Conservation (phyloP, 2,329 filamentous ascomycete genomes). For the Arthrobotrys megalospora region DNA sequence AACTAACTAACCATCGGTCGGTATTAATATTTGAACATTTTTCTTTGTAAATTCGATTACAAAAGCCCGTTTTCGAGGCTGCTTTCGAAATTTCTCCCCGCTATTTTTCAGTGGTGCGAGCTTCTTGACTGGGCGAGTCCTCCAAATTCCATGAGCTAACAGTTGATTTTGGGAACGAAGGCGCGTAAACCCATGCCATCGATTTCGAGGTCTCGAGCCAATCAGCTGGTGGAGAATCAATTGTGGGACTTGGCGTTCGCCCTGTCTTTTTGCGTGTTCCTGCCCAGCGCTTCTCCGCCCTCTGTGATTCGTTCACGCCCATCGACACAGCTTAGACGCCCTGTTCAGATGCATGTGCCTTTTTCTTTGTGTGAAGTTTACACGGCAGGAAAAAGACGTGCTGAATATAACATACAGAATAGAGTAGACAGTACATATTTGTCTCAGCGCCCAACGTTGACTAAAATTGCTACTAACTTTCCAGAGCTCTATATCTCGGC, state of each 20-base stretch:
- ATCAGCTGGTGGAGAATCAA: constrained; percentile 3
- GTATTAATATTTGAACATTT: too few species aligned
- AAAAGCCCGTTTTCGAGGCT: too few species aligned
- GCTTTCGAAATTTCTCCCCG: too few species aligned
- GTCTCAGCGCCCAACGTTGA: too few species aligned
- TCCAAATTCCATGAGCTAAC: background rate
- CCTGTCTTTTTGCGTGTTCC: constrained; percentile 39
- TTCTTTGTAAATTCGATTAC: too few species aligned
- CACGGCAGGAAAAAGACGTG: background rate
- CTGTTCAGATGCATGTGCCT: background rate
- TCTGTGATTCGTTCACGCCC: constrained; percentile 38
- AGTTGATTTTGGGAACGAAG: constrained; percentile 7
- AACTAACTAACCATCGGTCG: too few species aligned
- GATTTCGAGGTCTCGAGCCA: background rate
- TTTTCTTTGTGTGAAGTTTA: too few species aligned
- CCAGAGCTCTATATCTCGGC: too few species aligned
- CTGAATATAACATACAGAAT: background rate
- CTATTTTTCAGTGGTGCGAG: too few species aligned
- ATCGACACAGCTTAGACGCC: constrained; percentile 6
- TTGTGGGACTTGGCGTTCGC: constrained; percentile 26
- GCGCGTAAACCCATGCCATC: constrained; percentile 47
- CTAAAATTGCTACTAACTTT: too few species aligned
- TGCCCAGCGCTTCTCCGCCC: constrained; percentile 43
- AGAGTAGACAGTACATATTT: too few species aligned
- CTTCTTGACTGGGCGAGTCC: background rate